Base-by-base conservation (phyloP, 441 rosid species). In the Populus hybrid region DNA sequence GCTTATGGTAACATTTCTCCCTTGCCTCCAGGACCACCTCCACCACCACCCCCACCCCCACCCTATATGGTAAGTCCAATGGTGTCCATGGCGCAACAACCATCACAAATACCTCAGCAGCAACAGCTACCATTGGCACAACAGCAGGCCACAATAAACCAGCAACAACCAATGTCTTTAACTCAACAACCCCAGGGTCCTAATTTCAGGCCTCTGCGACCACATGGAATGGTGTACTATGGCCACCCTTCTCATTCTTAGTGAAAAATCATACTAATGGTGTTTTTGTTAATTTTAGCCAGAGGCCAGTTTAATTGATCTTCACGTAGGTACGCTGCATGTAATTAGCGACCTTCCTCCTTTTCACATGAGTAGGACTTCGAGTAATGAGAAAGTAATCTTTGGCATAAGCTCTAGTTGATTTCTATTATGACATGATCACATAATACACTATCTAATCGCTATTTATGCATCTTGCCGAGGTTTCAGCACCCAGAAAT, bases 121-220 rank as follows among this genome's bases (percentile, higher is more conserved):
- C 85, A 77, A 46, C 46, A 75, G 4, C 36, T 79, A 38, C 80
- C 73, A 9, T 28, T 79, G 64, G 74, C 84, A 61, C 94, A 87
- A 34, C 83, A 75, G 83, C 86, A 14, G n/a, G 74, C 24, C 74
- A 76, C 61, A 6, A 16, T 74, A 63, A 64, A 76, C 24, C 85
- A 75, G 84, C 88, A 82, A 73, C 86, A 75, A 20, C 69, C 79
- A 18, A 38, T 81, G 42, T 75, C 82, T 6, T 18, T 50, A 53
- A 72, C 82, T 66, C 97, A 89, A 74, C 92, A 82, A 70, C 88
- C 78, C 7, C 85, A 89, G 0, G 78, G 82, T 0, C 97, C 87
- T 21, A 82, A 84, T 84, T 92, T 91, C 79, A 87, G 87, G 81
- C 93, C 92, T 9, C 88, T 89, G 70, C 93, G 89, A 86, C 94